Base-by-base conservation (phyloP, 31 red algal genomes). In the Odonthalia washingtoniensis region DNA sequence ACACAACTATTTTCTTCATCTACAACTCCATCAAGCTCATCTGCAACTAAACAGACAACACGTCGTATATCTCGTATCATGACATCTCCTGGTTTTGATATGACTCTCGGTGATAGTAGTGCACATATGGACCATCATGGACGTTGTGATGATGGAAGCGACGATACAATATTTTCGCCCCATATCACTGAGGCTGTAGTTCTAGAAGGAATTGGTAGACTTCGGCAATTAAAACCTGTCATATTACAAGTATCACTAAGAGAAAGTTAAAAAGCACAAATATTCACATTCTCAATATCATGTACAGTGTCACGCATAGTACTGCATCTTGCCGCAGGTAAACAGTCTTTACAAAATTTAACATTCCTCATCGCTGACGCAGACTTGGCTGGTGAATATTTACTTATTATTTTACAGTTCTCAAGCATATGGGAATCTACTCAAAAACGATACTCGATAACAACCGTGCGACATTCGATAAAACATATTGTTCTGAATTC, bases 71-170 rank as follows among this genome's bases (percentile, higher is more conserved):
- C 12, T 9, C 21, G 49, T 21, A 21, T 57, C 21, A 57, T 57
- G 12, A 14, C 49, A 14, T 57, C 49, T 57, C 21, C 65, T 35
- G 61, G 31, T 5, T 26, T 44, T 3, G 40, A 57, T 57, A 9
- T 57, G 21, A 57, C 49, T 57, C 49, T 57, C 21, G 12, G 21
- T 14, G 49, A 57, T 21, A 21, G 21, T 57, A 21, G 21, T 57
- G 21, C 49, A 21, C 9, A 21, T 14, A 57, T 21, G 21, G 21
- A 21, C 9, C 21, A 21, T 57, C 49, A 40, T 52, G 74, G 74
- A 24, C 85, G 85, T 17, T 88, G 85, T 27, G 74, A 88, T 38
- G 74, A 88, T 40, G 85, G 85, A 33, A 79, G 85, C 32, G 74
- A 88, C 57, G 1, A 88, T n/a, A 87, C 18, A 21, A 76, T 87